Base-by-base conservation (phyloP, 257 asterid species). In the Leptodermis oblonga region DNA sequence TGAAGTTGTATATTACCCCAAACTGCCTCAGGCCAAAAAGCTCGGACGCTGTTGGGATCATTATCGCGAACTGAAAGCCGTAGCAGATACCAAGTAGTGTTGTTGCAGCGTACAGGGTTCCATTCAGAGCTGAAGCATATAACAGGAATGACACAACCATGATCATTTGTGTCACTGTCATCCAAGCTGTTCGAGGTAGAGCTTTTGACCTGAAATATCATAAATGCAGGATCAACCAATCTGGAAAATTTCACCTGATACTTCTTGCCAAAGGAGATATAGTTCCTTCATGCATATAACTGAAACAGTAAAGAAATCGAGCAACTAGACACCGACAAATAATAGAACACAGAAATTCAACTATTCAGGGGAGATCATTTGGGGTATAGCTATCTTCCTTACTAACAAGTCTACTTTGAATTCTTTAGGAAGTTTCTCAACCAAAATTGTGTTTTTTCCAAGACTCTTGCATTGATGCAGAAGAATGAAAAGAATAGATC, bases 11-110 rank as follows among this genome's bases (percentile, higher is more conserved):
- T 70, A 93, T 88, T 67, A 93, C 77, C 65, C 99, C 99, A 7
- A 93, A 93, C 75, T 93, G 79, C 77, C 80, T 90, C 87, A 93
- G 69, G 22, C 99, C 99, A 36, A 93, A 93, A 23, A 93, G 96
- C 56, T 93, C 99, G 0, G 99, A 93, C 23, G 90, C 86, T 7
- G 97, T 87, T 34, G 99, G 96, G 62, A 93, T 88, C 99, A 90
- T 87, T 53, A 93, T 75, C 23, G 85, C 92, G 13, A 82, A 87
- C 75, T 93, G 99, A 71, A 88, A 83, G 0, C 99, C 99, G 0
- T 66, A 93, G 85, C 99, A 93, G 52, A 90, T 43, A 11, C 99
- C 97, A n/a, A 93, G 95, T 75, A 93, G 74, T 28, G 91, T 95
- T 30, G 95, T 90, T 71, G 96, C 99, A 43, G 83, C 86, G 26